A percentile compares a stretch with the other conserved stretches of the same genome.
phyloP scores from a whole-genome alignment of 2,329 filamentous ascomycete genomes.

The Beauveria pseudobassiana region DNA sequence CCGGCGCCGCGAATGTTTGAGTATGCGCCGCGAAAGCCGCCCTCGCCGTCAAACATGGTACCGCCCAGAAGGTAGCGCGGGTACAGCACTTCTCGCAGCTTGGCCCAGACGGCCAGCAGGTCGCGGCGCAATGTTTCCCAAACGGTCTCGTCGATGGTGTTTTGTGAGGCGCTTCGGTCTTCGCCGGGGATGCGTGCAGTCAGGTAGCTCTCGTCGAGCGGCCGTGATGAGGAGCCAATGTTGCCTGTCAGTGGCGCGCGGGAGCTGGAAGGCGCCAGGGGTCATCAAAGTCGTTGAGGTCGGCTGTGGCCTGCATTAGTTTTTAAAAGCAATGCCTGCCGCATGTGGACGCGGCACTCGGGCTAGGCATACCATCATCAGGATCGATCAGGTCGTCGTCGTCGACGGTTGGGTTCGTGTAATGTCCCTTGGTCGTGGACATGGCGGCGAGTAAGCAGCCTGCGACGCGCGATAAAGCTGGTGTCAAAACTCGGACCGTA shows the following conservation, averaged over 20 bases:
- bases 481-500: background rate
- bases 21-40: conserved; percentile 52
- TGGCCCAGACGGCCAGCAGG: conserved; percentile 88
- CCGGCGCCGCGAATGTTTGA: conserved; percentile 53
- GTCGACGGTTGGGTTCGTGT: conserved; percentile 52
- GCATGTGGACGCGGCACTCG: background rate
- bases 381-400: conserved; percentile 72
- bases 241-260: conserved; percentile 77
- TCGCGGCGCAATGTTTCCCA: conserved; percentile 96
- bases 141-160: conserved; percentile 94
- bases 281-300: conserved; percentile 89
- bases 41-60: conserved; percentile 52
- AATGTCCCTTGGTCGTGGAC: conserved; percentile 45
- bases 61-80: conserved; percentile 83
- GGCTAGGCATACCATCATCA: conserved; percentile 57
- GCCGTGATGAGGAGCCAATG: conserved; percentile 57
- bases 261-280: conserved; percentile 60
- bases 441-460: conserved; percentile 26
- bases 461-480: background rate
- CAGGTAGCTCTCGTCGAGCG: conserved; percentile 70
- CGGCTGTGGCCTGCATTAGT: conserved; percentile 44
- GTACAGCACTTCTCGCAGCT: conserved; percentile 95
- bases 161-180: conserved; percentile 79
- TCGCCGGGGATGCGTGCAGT: conserved; percentile 88
- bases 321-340: background rate